These are phyloP conservation scores for Cytospora chrysosperma DNA, from an alignment of 2,329 filamentous ascomycete species.

Conservation along the genomic window DNA sequence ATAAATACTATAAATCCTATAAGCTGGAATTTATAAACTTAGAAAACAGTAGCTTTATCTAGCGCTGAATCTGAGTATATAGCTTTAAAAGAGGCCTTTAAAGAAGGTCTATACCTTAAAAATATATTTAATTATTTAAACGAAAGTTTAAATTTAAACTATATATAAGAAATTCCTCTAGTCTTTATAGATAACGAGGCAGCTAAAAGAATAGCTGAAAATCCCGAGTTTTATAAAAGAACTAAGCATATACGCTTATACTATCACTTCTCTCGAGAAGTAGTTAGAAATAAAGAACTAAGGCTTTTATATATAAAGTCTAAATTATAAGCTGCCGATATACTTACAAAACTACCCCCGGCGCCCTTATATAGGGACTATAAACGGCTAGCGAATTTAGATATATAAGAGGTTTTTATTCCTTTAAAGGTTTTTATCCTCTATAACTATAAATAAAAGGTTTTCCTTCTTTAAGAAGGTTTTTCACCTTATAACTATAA, in stretches of 20 bases:
- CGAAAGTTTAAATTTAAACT: background rate
- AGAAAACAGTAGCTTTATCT: too few relatives aligned
- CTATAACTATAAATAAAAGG: background rate
- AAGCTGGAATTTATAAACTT: background rate
- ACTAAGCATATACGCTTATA: background rate
- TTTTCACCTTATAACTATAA: too few relatives aligned
- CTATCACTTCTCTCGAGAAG: background rate
- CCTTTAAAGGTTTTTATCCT: background rate
- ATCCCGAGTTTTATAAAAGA: constrained; percentile 3
- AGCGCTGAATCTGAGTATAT: background rate
- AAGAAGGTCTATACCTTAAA: background rate
- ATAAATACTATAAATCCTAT: background rate
- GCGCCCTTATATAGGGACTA: background rate
- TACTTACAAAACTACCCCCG: background rate
- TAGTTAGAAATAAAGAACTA: background rate
- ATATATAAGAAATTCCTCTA: background rate
- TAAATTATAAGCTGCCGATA: background rate
- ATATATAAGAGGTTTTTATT: background rate
- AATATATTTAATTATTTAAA: background rate
- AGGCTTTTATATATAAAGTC: background rate
- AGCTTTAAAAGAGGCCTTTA: background rate
- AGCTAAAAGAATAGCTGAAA: constrained; percentile 2
- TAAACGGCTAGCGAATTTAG: background rate
- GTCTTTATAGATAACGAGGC: background rate
- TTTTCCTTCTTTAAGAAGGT: background rate